These are phyloP conservation scores for Phaeomoniella chlamydospora DNA, from an alignment of 2,329 filamentous ascomycete species.

Conservation along the genomic window DNA sequence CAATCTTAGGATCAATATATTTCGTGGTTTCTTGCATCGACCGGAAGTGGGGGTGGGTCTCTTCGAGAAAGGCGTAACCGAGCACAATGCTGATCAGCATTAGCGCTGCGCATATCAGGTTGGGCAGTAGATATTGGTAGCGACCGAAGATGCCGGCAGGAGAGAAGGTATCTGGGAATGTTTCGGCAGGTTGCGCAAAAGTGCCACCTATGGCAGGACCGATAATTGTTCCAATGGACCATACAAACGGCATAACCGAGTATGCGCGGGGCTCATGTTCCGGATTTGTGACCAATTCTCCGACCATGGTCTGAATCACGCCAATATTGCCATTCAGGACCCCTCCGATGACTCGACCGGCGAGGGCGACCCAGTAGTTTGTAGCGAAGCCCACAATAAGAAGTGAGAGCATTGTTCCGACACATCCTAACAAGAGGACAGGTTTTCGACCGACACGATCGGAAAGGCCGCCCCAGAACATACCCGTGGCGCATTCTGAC, in stretches of 20 bases:
- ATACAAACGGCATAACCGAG: constrained; percentile 87
- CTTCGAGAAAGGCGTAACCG: constrained; percentile 69
- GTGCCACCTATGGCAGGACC: constrained; percentile 79
- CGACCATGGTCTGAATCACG: constrained; percentile 86
- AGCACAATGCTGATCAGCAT: constrained; percentile 65
- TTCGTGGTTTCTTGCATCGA: constrained; percentile 16
- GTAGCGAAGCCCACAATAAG: constrained; percentile 68
- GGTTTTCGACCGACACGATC: constrained; percentile 77
- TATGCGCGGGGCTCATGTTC: constrained; percentile 70
- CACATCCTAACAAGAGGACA: constrained; percentile 64
- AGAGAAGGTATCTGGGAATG: constrained; percentile 60
- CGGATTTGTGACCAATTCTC: constrained; percentile 67
- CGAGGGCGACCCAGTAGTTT: constrained; percentile 71
- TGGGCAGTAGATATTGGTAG: constrained; percentile 71
- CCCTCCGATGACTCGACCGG: constrained; percentile 63
- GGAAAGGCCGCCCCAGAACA: constrained; percentile 76
- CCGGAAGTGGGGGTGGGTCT: constrained; percentile 78
- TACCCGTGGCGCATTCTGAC: constrained; percentile 68
- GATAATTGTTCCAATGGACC: constrained; percentile 79
- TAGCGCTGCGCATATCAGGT: constrained; percentile 65
- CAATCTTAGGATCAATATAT: neutral
- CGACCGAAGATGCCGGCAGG: constrained; percentile 51
- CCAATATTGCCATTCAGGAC: constrained; percentile 75
- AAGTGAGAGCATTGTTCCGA: constrained; percentile 71
- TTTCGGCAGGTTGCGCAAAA: constrained; percentile 63